Evolutionary conservation across 2,329 filamentous ascomycete genomes (phyloP), one percentile per base, ranked within the genome.

Genomic region (Lasiodiplodia sp.): DNA sequence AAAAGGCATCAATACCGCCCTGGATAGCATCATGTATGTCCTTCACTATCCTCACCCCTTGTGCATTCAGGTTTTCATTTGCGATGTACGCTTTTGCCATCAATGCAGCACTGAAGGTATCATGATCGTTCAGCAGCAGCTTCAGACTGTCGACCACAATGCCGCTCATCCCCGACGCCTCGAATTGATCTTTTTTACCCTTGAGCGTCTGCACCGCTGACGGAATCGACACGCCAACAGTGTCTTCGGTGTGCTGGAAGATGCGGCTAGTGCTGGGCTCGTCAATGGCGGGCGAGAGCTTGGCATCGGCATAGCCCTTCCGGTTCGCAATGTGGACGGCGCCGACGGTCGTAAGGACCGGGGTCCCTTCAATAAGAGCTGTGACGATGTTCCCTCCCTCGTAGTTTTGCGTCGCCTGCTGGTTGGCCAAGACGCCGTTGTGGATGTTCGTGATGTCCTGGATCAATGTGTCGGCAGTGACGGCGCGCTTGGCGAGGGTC

Each of bases 301-400:
- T 71, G 23, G 73, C 72, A 31, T 75, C 71, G 57, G 62, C 18
- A 51, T 44, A 72, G 55, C 72, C 72, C 66, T 72, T 72, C n/a
- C 72, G 69, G 56, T 75, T 74, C 47, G 47, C 60, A 31, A 52
- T 28, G 31, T 64, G 60, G 21, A 72, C 69, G 49, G 72, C 60
- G 51, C 71, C 70, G 51, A 73, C 72, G 16, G 71, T 72, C 11
- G 69, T 67, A 40, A 74, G 72, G 37, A 72, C 72, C 34, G 68
- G 68, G 12, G 66, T 52, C 16, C 73, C 64, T 16, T 69, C 68
- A 1, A 70, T 16, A 28, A 70, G 68, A 4, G 10, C 68, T 6
- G 70, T 62, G 6, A 69, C 68, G 25, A 67, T 51, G 31, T 68
- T 69, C 21, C 68, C 67, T 67, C 69, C 72, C 4, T 68, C 47